Evolutionary conservation across 805 yeast genomes (phyloP).

Genomic region (Metschnikowia cubensis): DNA sequence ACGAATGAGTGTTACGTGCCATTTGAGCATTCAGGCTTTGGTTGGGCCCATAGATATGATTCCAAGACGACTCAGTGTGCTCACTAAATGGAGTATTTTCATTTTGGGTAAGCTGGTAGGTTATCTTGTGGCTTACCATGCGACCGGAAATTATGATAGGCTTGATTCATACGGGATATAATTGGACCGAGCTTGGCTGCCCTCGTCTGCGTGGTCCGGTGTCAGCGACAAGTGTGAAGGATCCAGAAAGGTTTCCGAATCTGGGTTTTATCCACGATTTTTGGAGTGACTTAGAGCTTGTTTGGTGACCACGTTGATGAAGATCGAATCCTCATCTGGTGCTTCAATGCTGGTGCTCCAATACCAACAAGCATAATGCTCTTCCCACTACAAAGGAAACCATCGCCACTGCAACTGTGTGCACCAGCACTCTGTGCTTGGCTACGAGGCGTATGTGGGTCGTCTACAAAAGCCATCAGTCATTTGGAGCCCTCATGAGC

Average conservation of each 20-base stretch:
- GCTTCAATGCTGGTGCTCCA: too few relatives aligned
- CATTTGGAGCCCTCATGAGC: slow-evolving; percentile 1
- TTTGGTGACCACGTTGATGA: too few relatives aligned
- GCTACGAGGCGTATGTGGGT: slow-evolving; percentile 21
- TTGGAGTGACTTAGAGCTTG: too few relatives aligned
- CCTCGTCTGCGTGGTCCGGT: neutral
- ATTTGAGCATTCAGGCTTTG: neutral
- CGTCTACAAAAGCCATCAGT: slow-evolving; percentile 13
- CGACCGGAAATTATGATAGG: neutral
- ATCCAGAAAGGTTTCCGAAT: too few relatives aligned
- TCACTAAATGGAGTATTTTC: neutral
- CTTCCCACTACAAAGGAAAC: too few relatives aligned
- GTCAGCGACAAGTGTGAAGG: too few relatives aligned
- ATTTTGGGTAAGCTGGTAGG: neutral
- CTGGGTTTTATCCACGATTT: too few relatives aligned
- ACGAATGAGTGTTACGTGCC: neutral
- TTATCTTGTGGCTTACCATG: neutral
- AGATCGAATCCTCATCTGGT: too few relatives aligned
- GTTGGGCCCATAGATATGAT: neutral
- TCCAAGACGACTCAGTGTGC: neutral
- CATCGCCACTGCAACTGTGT: too few relatives aligned
- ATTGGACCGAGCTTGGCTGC: neutral
- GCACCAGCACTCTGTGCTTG: slow-evolving; percentile 57
- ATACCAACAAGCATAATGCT: too few relatives aligned
- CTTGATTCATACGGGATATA: neutral